Evolutionary conservation across 2,329 filamentous ascomycete genomes (phyloP).

Genomic region (Pseudogymnoascus sp.): DNA sequence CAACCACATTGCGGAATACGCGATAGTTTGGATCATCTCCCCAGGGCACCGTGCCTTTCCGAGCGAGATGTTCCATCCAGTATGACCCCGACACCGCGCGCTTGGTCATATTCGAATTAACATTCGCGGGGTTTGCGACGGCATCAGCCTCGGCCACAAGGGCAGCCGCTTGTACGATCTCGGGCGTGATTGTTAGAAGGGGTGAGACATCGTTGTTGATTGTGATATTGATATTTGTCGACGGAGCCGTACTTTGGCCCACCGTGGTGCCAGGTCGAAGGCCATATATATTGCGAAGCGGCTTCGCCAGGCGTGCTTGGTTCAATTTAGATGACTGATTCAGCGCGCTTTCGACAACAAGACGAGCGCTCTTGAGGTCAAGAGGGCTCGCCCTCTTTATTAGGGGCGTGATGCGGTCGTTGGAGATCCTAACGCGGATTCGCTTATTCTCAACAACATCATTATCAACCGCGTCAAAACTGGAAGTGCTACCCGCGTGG

Average conservation of each 20-base stretch:
- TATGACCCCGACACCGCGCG: slow-evolving; percentile 8
- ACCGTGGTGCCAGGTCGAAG: no score
- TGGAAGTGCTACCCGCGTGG: no score
- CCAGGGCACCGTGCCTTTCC: slow-evolving; percentile 12
- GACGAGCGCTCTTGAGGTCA: slow-evolving; percentile 9
- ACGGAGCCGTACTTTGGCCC: no score
- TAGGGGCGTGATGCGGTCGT: slow-evolving; percentile 9
- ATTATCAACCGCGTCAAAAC: no score
- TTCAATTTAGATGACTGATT: not conserved
- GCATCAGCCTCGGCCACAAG: not conserved
- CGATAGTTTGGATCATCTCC: slow-evolving; percentile 10
- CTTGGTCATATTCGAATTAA: no score
- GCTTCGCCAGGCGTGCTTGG: no score
- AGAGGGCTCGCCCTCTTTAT: slow-evolving; percentile 9
- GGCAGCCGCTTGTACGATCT: not conserved
- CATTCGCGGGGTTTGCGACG: not conserved
- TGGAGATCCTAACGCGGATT: slow-evolving; percentile 5
- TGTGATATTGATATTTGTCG: no score
- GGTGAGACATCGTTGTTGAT: no score
- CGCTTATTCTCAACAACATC: slow-evolving; percentile 9
- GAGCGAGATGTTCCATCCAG: slow-evolving; percentile 13
- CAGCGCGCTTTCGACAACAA: slow-evolving; percentile 9
- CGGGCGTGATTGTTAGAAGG: no score
- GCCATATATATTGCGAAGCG: no score
- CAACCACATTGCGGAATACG: slow-evolving; percentile 16